A percentile compares a stretch with the other conserved stretches of the same genome.
These are phyloP conservation scores for Berkeleyomyces basicola DNA, from an alignment of 2,329 filamentous ascomycete species.

Conservation along the genomic window DNA sequence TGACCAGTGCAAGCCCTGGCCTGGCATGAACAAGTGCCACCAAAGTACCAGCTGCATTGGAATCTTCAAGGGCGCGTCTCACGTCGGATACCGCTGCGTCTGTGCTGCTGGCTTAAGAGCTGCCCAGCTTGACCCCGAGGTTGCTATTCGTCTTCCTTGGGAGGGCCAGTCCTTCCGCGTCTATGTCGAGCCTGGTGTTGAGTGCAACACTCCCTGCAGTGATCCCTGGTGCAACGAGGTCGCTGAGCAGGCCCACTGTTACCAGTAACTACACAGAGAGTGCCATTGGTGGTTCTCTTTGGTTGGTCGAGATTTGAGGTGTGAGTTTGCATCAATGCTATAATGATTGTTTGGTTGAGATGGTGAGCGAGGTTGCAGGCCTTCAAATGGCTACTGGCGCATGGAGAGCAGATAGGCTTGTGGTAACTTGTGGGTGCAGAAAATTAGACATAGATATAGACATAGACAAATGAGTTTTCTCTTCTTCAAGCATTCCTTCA, in stretches of 20 bases:
- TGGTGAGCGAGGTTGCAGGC: not conserved
- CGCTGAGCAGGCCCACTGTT: not conserved
- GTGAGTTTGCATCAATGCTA: not conserved
- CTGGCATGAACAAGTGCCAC: not conserved
- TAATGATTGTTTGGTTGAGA: not conserved
- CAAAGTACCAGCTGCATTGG: not conserved
- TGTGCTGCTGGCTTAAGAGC: slow-evolving; percentile 5
- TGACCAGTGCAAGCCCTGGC: not conserved
- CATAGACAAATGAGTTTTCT: too few species aligned
- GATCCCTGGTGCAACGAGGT: not conserved
- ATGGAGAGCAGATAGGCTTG: too few species aligned
- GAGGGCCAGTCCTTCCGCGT: not conserved
- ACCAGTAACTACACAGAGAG: not conserved
- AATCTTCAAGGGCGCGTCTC: not conserved
- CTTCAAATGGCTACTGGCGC: too few species aligned
- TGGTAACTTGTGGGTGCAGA: too few species aligned
- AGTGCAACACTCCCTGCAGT: not conserved
- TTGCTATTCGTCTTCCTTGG: slow-evolving; percentile 5
- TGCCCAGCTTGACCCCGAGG: not conserved
- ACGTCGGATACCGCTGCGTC: not conserved
- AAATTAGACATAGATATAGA: too few species aligned
- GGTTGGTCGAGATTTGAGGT: not conserved
- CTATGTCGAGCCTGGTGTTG: not conserved
- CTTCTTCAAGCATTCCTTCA: too few species aligned
- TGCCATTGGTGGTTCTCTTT: not conserved